These are phyloP conservation scores for Aspergillus ochraceus DNA, from an alignment of 2,329 filamentous ascomycete species.

Conservation along the genomic window DNA sequence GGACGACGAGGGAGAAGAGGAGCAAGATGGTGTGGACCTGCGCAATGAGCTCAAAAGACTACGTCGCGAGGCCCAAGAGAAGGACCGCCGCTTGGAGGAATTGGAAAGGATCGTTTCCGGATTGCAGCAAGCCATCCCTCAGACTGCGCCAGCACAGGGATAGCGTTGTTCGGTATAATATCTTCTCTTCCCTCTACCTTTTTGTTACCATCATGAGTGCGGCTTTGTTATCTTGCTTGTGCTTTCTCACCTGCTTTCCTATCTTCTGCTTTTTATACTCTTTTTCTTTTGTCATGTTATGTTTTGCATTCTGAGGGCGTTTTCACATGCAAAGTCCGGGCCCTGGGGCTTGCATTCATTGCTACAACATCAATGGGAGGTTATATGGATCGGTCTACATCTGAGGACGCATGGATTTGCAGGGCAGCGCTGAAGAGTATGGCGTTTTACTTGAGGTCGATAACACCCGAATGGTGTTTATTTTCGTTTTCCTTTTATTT, in stretches of 20 bases:
- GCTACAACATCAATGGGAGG: constrained; percentile 21
- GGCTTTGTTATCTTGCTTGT: constrained; percentile 8
- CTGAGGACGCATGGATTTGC: constrained; percentile 22
- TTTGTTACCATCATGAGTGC: constrained; percentile 7
- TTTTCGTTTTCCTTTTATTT: constrained; percentile 25
- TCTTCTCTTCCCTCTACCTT: constrained; percentile 10
- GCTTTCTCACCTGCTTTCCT: neutral
- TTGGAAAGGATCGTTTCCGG: constrained; percentile 41
- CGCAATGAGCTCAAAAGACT: constrained; percentile 67
- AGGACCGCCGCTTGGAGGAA: constrained; percentile 45
- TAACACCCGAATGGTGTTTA: constrained; percentile 31
- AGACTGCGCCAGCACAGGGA: constrained; percentile 22
- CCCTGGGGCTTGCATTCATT: constrained; percentile 20
- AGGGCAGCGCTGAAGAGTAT: constrained; percentile 25
- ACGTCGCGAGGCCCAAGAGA: constrained; percentile 63
- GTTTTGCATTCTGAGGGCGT: constrained; percentile 37
- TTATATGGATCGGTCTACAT: constrained; percentile 25
- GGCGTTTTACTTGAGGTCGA: constrained; percentile 34
- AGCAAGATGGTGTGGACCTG: constrained; percentile 47
- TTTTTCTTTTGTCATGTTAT: constrained; percentile 11
- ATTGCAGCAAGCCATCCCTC: constrained; percentile 39
- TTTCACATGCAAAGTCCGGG: constrained; percentile 22
- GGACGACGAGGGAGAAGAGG: constrained; percentile 19
- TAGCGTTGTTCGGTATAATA: constrained; percentile 5
- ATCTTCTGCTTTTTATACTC: constrained; percentile 4